A percentile compares a stretch with the other conserved stretches of the same genome.
These are phyloP conservation scores for Kurtzmaniella natalensis DNA, from an alignment of 1,139 yeast species.

Conservation along the genomic window DNA sequence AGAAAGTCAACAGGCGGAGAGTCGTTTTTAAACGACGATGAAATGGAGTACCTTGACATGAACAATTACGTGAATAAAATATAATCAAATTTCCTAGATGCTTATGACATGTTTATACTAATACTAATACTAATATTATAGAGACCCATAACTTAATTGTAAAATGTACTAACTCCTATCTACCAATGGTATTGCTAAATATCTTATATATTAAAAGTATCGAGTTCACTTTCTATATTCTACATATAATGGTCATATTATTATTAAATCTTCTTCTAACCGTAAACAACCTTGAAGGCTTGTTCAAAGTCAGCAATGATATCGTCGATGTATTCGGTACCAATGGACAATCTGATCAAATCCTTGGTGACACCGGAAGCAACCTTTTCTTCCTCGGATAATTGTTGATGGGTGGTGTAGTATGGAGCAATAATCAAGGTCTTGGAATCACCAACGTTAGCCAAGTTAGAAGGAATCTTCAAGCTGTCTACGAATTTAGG, in stretches of 20 bases:
- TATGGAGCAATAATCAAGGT: slow-evolving; percentile 94
- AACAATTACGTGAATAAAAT: slow-evolving; percentile 14
- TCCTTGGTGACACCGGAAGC: slow-evolving; percentile 86
- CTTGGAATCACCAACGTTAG: slow-evolving; percentile 95
- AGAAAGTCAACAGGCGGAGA: slow-evolving; percentile 4
- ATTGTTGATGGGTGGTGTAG: slow-evolving; percentile 93
- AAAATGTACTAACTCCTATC: no score
- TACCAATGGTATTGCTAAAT: no score
- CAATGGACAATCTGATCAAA: slow-evolving; percentile 82
- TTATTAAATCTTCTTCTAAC: slow-evolving; percentile 4
- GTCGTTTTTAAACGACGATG: slow-evolving; percentile 27
- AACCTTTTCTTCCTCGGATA: slow-evolving; percentile 71
- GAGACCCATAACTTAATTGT: no score
- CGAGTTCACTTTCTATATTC: no score
- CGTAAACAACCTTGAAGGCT: slow-evolving; percentile 57
- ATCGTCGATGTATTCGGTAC: slow-evolving; percentile 87
- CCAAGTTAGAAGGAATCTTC: slow-evolving; percentile 84
- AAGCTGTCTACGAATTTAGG: slow-evolving; percentile 79
- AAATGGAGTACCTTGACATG: slow-evolving; percentile 22
- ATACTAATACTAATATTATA: no score
- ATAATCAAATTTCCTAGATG: no score
- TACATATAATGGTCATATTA: no score
- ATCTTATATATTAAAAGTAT: no score
- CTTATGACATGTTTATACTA: no score
- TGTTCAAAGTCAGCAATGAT: slow-evolving; percentile 83